Percentiles rank a stretch among this genome's conserved stretches.
Conservation (phyloP, 1,139 yeast genomes). For the Suhomyces coccinellae region DNA sequence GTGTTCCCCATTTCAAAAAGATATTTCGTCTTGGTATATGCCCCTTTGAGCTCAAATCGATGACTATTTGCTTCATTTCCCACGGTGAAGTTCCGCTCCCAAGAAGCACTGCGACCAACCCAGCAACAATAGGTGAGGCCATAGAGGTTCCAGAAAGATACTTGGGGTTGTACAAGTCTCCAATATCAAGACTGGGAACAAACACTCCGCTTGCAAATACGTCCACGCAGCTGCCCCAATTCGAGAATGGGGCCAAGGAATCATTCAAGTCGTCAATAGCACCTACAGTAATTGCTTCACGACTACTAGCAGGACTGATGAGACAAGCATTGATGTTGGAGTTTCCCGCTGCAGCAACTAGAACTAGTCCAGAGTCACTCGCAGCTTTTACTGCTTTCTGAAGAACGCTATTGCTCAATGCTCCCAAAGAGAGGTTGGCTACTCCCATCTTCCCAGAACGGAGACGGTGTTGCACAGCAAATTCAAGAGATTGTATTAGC, state of each 20-base stretch:
- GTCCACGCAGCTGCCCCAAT: slow-evolving; percentile 89
- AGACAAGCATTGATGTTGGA: slow-evolving; percentile 73
- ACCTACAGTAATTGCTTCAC: slow-evolving; percentile 75
- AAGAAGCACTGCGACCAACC: slow-evolving; percentile 63
- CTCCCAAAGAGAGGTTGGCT: slow-evolving; percentile 80
- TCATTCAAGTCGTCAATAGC: slow-evolving; percentile 78
- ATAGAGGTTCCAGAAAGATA: slow-evolving; percentile 81
- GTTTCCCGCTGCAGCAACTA: slow-evolving; percentile 92
- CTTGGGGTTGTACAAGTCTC: slow-evolving; percentile 30
- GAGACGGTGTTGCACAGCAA: slow-evolving; percentile 60
- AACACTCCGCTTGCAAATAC: slow-evolving; percentile 78
- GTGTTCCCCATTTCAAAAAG: slow-evolving; percentile 34
- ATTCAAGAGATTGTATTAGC: slow-evolving; percentile 71
- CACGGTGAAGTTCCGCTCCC: slow-evolving; percentile 55
- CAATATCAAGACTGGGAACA: slow-evolving; percentile 48
- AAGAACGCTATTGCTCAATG: slow-evolving; percentile 61
- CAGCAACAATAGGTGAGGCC: slow-evolving; percentile 82
- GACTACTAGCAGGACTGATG: slow-evolving; percentile 78
- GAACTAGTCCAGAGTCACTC: slow-evolving; percentile 63
- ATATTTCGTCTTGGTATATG: slow-evolving; percentile 38
- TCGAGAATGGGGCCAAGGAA: slow-evolving; percentile 69
- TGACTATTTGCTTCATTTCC: slow-evolving; percentile 41
- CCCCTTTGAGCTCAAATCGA: slow-evolving; percentile 35
- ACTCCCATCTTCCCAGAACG: slow-evolving; percentile 53
- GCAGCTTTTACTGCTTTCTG: slow-evolving; percentile 77